Evolutionary conservation across 1,284 basidiomycete genomes (phyloP).

Genomic region (Laetiporus sulphureus): DNA sequence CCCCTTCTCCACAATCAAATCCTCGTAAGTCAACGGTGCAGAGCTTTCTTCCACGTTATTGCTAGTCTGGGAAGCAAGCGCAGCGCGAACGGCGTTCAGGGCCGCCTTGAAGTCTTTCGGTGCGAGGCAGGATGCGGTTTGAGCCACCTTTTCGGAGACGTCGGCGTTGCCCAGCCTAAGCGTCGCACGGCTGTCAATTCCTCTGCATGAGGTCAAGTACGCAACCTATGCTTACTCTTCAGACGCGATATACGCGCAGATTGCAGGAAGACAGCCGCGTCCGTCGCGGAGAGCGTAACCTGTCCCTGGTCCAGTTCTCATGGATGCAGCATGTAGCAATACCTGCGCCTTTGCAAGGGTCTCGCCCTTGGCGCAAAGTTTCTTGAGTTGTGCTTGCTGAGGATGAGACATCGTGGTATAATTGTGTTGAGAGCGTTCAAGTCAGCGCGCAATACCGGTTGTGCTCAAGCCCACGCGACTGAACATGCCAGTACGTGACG

Average conservation of each 20-base stretch:
- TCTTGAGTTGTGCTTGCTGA: constrained; percentile 9
- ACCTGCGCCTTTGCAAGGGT: constrained; percentile 19
- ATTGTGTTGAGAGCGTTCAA: not conserved
- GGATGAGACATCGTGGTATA: constrained; percentile 14
- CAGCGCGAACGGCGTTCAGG: constrained; percentile 23
- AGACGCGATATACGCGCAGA: constrained; percentile 32
- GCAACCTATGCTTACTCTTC: constrained; percentile 20
- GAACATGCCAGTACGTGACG: no score
- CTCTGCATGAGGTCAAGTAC: not conserved
- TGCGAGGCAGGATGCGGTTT: constrained; percentile 28
- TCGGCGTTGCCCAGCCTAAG: constrained; percentile 27
- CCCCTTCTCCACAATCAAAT: constrained; percentile 10
- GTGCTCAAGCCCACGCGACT: no score
- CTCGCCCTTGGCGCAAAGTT: constrained; percentile 17
- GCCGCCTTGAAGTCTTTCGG: constrained; percentile 24
- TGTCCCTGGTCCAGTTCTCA: constrained; percentile 28
- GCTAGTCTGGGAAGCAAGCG: constrained; percentile 11
- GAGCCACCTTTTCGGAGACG: constrained; percentile 25
- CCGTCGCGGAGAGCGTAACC: constrained; percentile 28
- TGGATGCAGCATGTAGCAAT: constrained; percentile 20
- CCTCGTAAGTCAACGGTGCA: constrained; percentile 12
- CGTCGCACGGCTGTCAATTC: not conserved
- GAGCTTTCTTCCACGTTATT: constrained; percentile 1
- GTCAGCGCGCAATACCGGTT: no score
- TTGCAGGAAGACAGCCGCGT: constrained; percentile 23